Base-by-base conservation (phyloP, 805 yeast genomes). In the Starmerella tilneyi region DNA sequence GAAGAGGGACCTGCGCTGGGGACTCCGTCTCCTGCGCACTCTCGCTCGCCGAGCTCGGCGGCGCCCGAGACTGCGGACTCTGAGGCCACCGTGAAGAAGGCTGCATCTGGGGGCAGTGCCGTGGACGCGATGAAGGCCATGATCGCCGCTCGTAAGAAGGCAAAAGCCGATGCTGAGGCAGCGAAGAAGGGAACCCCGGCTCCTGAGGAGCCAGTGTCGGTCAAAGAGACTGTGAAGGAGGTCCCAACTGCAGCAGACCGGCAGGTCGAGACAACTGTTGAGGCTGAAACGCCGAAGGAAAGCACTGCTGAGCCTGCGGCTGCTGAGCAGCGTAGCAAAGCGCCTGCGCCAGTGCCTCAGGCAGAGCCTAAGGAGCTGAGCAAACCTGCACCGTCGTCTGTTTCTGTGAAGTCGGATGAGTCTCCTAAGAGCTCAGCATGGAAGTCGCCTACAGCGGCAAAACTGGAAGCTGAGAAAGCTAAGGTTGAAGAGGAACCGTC, bases 391-490 rank as follows among this genome's bases (percentile, higher is more conserved):
- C 41, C 39, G 16, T 13, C 44, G 39, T 16, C 43, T 21, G 47
- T 46, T 42, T 19, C 32, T n/a, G 44, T 19, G 2, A 11, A 36
- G 23, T 3, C 41, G 9, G 54, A 48, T 29, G 51, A 47, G 22
- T 50, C 41, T 30, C 36, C 41, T 1, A 29, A 43, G 22, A 15
- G 43, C 30, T 46, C 26, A 5, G 37, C 31, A 4, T 36, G 41
- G 41, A 36, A 36, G 22, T 36, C 41, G 2, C 31, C 41, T 8
- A 15, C 41, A 1, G 41, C 26, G 11, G 31, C 47, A 12, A 50
- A 44, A 24, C 47, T 56, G 32, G 63, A 59, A 40, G 56, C 59
- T 29, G 43, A 49, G 5, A 50, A 29, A 40, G 39, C 39, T 32
- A 44, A 41, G 44, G 24, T 32, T 15, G 47, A 44, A 44, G 42